These are phyloP conservation scores for Cardamine chenopodiifolia DNA, from an alignment of 345 rosid species.

Conservation along the genomic window DNA sequence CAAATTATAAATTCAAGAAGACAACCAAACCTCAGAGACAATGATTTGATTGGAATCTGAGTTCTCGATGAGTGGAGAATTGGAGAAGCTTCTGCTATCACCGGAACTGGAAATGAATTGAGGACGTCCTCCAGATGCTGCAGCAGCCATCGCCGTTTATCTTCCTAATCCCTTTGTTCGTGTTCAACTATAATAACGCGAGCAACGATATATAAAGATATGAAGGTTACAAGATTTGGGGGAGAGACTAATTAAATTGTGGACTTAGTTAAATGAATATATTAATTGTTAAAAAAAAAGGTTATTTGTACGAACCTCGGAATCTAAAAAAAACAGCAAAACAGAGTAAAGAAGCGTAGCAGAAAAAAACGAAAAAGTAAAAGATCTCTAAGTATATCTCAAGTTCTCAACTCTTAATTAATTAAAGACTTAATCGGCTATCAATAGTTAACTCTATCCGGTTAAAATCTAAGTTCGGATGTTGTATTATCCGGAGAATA, in stretches of 20 bases:
- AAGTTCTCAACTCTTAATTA: neutral
- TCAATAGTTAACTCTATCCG: too few species aligned
- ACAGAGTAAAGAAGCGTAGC: neutral
- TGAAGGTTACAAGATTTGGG: neutral
- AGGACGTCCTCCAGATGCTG: conserved; percentile 50
- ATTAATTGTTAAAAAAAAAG: neutral
- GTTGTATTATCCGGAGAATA: neutral
- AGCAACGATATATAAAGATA: neutral
- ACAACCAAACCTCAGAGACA: conserved; percentile 68
- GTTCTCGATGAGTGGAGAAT: conserved; percentile 66
- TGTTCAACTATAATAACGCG: neutral
- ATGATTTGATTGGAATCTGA: conserved; percentile 64
- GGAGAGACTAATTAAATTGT: neutral
- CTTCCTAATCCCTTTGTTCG: conserved; percentile 5
- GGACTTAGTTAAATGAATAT: neutral
- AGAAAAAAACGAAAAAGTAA: conserved; percentile 9
- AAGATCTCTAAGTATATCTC: conserved; percentile 11
- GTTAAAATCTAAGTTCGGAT: neutral
- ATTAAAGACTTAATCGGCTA: neutral
- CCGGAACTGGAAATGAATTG: conserved; percentile 82
- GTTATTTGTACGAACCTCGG: conserved; percentile 9
- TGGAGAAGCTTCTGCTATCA: conserved; percentile 55
- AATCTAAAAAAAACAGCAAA: neutral
- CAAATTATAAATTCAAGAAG: neutral
- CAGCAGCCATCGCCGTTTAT: conserved; percentile 43